phyloP scores from a whole-genome alignment of 2,329 filamentous ascomycete species.

The Thielaviopsis ethacetica region DNA sequence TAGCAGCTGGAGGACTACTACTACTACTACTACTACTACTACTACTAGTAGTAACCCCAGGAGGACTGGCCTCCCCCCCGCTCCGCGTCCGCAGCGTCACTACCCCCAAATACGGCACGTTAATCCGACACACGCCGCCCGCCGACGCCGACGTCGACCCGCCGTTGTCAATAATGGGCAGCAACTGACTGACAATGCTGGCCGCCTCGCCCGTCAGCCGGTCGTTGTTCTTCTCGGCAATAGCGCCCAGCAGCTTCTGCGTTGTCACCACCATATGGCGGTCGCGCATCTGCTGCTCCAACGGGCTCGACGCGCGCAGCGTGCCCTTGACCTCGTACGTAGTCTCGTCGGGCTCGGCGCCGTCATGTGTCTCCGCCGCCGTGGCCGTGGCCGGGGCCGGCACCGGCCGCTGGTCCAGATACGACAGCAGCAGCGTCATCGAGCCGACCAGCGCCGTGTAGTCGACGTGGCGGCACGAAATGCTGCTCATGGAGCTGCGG shows the following conservation, averaged over 20 bases:
- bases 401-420: constrained; percentile 23
- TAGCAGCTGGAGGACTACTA: too few relatives aligned
- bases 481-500: constrained; percentile 20
- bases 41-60: too few relatives aligned
- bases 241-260: constrained; percentile 22
- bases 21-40: too few relatives aligned
- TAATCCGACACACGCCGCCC: constrained; percentile 21
- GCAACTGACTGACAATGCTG: constrained; percentile 26
- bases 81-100: constrained; percentile 24
- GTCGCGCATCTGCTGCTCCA: constrained; percentile 21
- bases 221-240: constrained; percentile 24
- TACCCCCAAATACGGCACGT: constrained; percentile 30
- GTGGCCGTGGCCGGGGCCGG: too few relatives aligned
- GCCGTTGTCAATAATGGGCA: constrained; percentile 24
- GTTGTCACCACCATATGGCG: constrained; percentile 22
- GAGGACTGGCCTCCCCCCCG: background rate
- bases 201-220: constrained; percentile 26
- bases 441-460: constrained; percentile 35
- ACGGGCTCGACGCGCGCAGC: constrained; percentile 2
- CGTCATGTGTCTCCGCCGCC: too few relatives aligned
- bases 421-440: constrained; percentile 33
- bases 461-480: constrained; percentile 32
- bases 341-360: too few relatives aligned
- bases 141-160: background rate
- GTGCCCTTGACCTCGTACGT: background rate